These are phyloP conservation scores for Mortierella sp. DNA, from an alignment of 371 early-diverging fungal species.

Conservation along the genomic window DNA sequence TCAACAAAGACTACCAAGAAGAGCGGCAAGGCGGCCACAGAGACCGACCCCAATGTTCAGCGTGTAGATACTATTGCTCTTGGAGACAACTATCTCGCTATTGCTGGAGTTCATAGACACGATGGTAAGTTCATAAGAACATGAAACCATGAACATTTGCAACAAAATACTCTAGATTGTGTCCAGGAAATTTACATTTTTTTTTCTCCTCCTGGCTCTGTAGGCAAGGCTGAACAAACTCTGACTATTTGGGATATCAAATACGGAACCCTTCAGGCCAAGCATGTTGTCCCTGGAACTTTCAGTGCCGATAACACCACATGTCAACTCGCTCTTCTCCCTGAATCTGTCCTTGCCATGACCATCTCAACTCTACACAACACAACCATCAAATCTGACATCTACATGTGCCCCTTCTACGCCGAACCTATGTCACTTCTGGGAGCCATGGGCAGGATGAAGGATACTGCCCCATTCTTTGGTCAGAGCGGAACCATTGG, in stretches of 20 bases:
- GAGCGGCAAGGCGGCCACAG: constrained; percentile 19
- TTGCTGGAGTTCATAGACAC: constrained; percentile 62
- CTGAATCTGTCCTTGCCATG: constrained; percentile 49
- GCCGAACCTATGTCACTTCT: constrained; percentile 76
- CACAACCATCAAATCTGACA: constrained; percentile 63
- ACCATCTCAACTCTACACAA: constrained; percentile 56
- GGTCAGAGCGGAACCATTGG: constrained; percentile 29
- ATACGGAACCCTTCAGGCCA: constrained; percentile 78
- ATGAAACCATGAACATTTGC: not conserved
- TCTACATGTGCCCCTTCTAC: constrained; percentile 71
- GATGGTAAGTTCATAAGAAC: constrained; percentile 40
- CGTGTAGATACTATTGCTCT: constrained; percentile 51
- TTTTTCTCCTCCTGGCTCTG: not conserved
- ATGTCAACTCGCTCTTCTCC: constrained; percentile 57
- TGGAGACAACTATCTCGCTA: constrained; percentile 67
- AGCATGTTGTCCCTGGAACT: constrained; percentile 42
- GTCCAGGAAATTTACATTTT: not conserved
- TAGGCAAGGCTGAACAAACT: constrained; percentile 64
- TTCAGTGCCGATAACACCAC: constrained; percentile 35
- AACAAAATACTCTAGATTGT: not conserved
- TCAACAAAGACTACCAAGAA: constrained; percentile 30
- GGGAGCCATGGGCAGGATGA: constrained; percentile 76
- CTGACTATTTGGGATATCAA: constrained; percentile 80
- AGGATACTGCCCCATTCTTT: constrained; percentile 61
- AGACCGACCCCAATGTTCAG: constrained; percentile 18